Evolutionary conservation across 2,329 filamentous ascomycete genomes (phyloP).

Genomic region (Celoporthe dispersa): DNA sequence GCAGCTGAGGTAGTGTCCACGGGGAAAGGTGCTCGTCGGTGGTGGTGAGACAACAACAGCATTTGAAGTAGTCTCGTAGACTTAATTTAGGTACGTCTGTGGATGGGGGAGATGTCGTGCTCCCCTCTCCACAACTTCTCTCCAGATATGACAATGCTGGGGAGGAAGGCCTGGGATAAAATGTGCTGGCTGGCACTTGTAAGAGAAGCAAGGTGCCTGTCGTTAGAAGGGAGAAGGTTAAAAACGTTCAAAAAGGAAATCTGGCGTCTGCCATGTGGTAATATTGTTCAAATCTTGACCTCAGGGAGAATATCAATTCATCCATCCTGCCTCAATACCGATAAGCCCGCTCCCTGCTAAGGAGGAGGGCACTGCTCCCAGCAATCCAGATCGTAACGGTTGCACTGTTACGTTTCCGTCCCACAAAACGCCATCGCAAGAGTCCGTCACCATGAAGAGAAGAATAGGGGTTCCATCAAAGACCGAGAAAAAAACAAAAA

Average conservation of each 20-base stretch:
- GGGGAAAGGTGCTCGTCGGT: neutral
- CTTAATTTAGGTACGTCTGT: neutral
- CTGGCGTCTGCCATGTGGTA: constrained; percentile 15
- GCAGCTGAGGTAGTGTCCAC: neutral
- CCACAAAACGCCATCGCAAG: constrained; percentile 24
- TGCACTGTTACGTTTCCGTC: neutral
- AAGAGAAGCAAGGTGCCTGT: neutral
- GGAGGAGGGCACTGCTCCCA: neutral
- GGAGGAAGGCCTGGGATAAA: neutral
- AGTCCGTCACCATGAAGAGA: neutral
- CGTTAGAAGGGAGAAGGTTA: constrained; percentile 6
- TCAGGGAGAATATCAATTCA: neutral
- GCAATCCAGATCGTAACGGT: neutral
- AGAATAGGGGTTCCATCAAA: neutral
- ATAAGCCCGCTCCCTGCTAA: neutral
- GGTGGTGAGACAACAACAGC: neutral
- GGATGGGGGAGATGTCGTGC: neutral
- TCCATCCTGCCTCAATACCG: neutral
- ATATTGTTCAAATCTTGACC: neutral
- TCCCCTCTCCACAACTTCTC: neutral
- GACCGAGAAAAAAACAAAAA: neutral
- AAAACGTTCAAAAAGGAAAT: constrained; percentile 2
- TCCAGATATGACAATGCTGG: neutral
- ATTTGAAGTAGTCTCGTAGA: neutral
- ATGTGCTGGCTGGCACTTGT: neutral